Evolutionary conservation across 78 protist species (phyloP).

Genomic region (slime mould (Dictyostelium discoideum)): dicty_2.7 NC_007089.4:1006001-1006500

Average conservation of each 20-base stretch:
- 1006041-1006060: slow-evolving; percentile 40
- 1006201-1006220: slow-evolving; percentile 13
- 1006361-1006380: too few species aligned
- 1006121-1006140: slow-evolving; percentile 21
- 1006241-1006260: too few species aligned
- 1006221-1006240: too few species aligned
- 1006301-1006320: too few species aligned
- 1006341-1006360: too few species aligned
- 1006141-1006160: slow-evolving; percentile 21
- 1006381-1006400: neutral
- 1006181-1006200: slow-evolving; percentile 24
- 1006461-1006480: neutral
- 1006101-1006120: slow-evolving; percentile 26
- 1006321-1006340: too few species aligned
- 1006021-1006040: neutral
- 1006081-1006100: slow-evolving; percentile 40
- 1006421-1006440: too few species aligned
- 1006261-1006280: too few species aligned
- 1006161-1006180: slow-evolving; percentile 30
- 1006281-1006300: too few species aligned
- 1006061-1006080: slow-evolving; percentile 35
- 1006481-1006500: slow-evolving; percentile 21
- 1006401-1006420: too few species aligned
- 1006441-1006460: neutral
- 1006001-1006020: neutral